Evolutionary conservation across 805 yeast species (phyloP).

Genomic region (Teunomyces stri): DNA sequence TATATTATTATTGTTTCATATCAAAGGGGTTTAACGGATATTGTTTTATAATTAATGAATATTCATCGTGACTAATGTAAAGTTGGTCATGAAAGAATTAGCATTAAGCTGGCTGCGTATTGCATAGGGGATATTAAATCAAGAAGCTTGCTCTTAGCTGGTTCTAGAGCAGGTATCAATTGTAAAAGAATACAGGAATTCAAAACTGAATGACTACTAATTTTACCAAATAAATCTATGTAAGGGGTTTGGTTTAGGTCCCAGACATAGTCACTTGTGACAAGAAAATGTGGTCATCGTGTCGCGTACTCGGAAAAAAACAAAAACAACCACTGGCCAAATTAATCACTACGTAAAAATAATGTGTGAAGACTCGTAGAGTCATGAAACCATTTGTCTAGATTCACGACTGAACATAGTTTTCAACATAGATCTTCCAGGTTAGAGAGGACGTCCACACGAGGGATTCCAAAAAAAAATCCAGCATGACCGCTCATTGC

Average conservation of each 20-base stretch:
- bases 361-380: slow-evolving; percentile 10
- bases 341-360: background rate
- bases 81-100: slow-evolving; percentile 1
- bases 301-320: background rate
- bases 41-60: slow-evolving; percentile 5
- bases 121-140: background rate
- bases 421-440: slow-evolving; percentile 12
- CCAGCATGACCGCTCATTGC: slow-evolving; percentile 17
- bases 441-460: slow-evolving; percentile 18
- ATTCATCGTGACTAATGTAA: background rate
- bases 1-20: slow-evolving; percentile 3
- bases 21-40: background rate
- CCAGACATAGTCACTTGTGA: background rate
- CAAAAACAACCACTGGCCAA: background rate
- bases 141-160: background rate
- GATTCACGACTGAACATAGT: slow-evolving; percentile 13
- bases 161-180: background rate
- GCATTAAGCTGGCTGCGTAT: background rate
- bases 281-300: background rate
- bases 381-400: slow-evolving; percentile 9
- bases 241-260: background rate
- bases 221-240: background rate
- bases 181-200: background rate
- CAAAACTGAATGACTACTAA: background rate
- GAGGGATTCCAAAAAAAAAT: slow-evolving; percentile 10